Percentiles rank a stretch among this genome's conserved stretches.
phyloP scores from a whole-genome alignment of 768 basidiomycete genomes.

The Pisolithus orientalis region DNA sequence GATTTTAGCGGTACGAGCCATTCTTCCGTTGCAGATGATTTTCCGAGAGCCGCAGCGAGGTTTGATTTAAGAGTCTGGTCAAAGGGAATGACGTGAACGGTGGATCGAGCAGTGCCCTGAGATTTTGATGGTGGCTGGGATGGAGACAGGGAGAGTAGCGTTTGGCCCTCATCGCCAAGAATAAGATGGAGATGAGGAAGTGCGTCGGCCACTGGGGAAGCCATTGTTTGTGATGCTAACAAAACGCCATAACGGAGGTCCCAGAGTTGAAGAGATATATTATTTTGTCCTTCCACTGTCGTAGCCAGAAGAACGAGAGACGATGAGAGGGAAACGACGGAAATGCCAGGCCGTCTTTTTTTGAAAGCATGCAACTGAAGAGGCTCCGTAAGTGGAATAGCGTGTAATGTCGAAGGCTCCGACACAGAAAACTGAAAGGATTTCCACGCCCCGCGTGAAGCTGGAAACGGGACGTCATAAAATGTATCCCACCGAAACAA shows the following conservation, averaged over 20 bases:
- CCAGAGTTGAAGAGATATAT: constrained; percentile 57
- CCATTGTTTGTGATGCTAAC: constrained; percentile 45
- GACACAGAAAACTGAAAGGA: constrained; percentile 27
- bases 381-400: constrained; percentile 14
- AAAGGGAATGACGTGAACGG: constrained; percentile 55
- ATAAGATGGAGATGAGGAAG: constrained; percentile 24
- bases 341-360: constrained; percentile 17
- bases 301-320: constrained; percentile 54
- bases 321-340: constrained; percentile 46
- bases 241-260: constrained; percentile 64
- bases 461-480: constrained; percentile 22
- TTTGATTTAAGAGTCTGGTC: constrained; percentile 48
- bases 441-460: constrained; percentile 38
- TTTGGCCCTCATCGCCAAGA: constrained; percentile 39
- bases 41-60: constrained; percentile 59
- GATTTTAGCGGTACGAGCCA: constrained; percentile 36
- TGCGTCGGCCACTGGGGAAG: constrained; percentile 38
- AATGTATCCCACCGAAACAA: neutral
- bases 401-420: constrained; percentile 18
- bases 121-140: constrained; percentile 8
- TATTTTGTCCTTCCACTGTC: constrained; percentile 32
- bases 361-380: constrained; percentile 12
- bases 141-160: constrained; percentile 46
- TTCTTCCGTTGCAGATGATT: constrained; percentile 33
- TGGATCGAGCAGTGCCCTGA: constrained; percentile 32